Evolutionary conservation across 495 filamentous ascomycete genomes (phyloP).

Genomic region (Xylaria bambusicola): DNA sequence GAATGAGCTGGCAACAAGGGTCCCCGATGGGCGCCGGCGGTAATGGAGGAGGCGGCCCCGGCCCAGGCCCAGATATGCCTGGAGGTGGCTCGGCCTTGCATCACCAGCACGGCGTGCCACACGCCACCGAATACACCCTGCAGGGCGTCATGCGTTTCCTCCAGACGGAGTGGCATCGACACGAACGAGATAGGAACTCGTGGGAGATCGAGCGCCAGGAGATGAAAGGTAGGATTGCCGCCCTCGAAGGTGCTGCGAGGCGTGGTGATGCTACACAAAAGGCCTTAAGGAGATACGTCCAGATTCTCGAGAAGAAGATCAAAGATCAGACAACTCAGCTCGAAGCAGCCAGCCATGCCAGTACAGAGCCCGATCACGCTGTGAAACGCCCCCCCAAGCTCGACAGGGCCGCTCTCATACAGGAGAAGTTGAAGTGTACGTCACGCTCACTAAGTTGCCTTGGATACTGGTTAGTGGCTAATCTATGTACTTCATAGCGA

Average conservation of each 20-base stretch:
- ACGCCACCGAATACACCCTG: conserved; percentile 96
- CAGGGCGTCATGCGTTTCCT: conserved; percentile 99
- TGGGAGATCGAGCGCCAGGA: conserved; percentile 99
- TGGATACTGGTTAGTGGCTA: conserved; percentile 4
- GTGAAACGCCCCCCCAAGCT: conserved; percentile 44
- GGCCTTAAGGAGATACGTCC: conserved; percentile 82
- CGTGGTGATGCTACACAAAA: conserved; percentile 85
- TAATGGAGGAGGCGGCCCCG: conserved; percentile 23
- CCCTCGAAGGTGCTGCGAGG: conserved; percentile 83
- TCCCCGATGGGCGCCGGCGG: conserved; percentile 35
- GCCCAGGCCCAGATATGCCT: conserved; percentile 30
- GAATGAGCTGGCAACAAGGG: conserved; percentile 36
- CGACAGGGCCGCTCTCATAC: conserved; percentile 47
- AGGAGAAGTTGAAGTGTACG: conserved; percentile 51
- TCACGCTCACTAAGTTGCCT: not conserved
- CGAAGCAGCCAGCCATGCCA: conserved; percentile 30
- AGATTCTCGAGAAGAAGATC: conserved; percentile 86
- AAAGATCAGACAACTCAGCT: conserved; percentile 64
- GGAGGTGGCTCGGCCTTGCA: conserved; percentile 23
- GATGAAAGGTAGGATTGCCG: conserved; percentile 98
- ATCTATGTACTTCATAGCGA: conserved; percentile 22
- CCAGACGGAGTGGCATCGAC: conserved; percentile 98
- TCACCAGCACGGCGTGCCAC: conserved; percentile 54
- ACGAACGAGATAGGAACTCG: conserved; percentile 95
- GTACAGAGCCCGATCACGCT: conserved; percentile 30